These are phyloP conservation scores for Cyclotella sp. DNA, from an alignment of 108 stramenopile species.

Conservation along the genomic window DNA sequence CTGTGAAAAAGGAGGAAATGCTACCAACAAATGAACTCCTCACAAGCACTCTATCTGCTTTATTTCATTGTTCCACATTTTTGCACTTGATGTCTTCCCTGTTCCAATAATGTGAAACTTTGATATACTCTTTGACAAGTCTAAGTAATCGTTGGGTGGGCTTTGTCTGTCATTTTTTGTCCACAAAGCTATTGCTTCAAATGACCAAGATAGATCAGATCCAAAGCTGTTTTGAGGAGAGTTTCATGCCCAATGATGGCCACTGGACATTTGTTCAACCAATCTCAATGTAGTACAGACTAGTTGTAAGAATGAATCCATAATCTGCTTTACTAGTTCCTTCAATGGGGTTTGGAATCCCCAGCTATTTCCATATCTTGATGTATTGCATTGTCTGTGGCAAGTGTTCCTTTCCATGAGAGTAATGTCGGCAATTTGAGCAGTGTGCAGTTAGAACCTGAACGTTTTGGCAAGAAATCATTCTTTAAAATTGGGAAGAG, in stretches of 20 bases:
- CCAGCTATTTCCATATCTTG: neutral
- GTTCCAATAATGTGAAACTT: conserved; percentile 39
- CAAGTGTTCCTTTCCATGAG: conserved; percentile 44
- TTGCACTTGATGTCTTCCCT: conserved; percentile 39
- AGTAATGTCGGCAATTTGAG: conserved; percentile 42
- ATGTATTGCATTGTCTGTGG: conserved; percentile 35
- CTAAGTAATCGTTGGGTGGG: neutral
- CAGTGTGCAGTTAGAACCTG: conserved; percentile 54
- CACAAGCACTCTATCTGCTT: conserved; percentile 32
- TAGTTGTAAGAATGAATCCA: conserved; percentile 9
- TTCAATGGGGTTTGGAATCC: conserved; percentile 38
- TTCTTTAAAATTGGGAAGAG: conserved; percentile 17
- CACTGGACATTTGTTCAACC: conserved; percentile 14
- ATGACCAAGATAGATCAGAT: conserved; percentile 19
- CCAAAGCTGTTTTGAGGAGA: conserved; percentile 36
- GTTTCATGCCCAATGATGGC: conserved; percentile 27
- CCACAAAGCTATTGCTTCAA: conserved; percentile 4
- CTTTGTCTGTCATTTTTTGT: neutral
- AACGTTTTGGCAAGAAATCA: conserved; percentile 31
- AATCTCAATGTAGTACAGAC: conserved; percentile 10
- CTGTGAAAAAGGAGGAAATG: neutral
- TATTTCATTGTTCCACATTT: conserved; percentile 14
- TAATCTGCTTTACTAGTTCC: conserved; percentile 29
- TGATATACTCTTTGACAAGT: conserved; percentile 10
- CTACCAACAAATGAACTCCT: neutral